Evolutionary conservation across 228 moss, liverwort and hornwort genomes (phyloP).

Genomic region (Sphagnum magellanicum): DNA sequence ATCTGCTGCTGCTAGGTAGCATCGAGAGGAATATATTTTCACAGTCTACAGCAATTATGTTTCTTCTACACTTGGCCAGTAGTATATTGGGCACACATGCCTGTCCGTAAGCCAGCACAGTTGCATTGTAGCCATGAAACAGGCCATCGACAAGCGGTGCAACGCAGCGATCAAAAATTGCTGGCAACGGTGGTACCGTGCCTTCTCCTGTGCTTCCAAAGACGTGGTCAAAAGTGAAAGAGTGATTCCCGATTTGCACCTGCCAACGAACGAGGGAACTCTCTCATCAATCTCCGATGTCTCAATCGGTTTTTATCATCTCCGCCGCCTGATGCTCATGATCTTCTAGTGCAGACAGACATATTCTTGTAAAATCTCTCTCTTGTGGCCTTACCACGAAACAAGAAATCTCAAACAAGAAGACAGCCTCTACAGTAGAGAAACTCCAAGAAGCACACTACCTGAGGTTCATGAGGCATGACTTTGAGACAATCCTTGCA

Average conservation of each 20-base stretch:
- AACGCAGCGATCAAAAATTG: conserved; percentile 78
- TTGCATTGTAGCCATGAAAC: conserved; percentile 97
- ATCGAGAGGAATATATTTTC: too few species aligned
- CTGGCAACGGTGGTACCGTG: conserved; percentile 30
- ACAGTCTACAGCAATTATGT: too few species aligned
- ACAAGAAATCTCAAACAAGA: background rate
- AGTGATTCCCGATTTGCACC: conserved; percentile 96
- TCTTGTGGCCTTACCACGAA: too few species aligned
- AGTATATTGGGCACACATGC: conserved; percentile 12
- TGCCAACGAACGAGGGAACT: conserved; percentile 11
- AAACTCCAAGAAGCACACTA: conserved; percentile 3
- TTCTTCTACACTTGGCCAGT: too few species aligned
- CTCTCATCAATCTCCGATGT: too few species aligned
- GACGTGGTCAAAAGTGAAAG: conserved; percentile 94
- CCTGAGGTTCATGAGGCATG: conserved; percentile 78
- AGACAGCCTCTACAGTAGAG: background rate
- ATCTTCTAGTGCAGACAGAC: too few species aligned
- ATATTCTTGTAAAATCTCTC: too few species aligned
- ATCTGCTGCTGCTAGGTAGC: too few species aligned
- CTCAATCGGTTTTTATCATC: too few species aligned
- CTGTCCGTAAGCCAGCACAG: conserved; percentile 97
- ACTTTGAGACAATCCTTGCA: conserved; percentile 87
- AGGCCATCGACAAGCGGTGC: conserved; percentile 88
- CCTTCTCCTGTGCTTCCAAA: conserved; percentile 63
- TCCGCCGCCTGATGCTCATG: too few species aligned